Percentiles rank a stretch among this genome's conserved stretches.
These are phyloP conservation scores for Eragrostis nindensis DNA, from an alignment of 176 grass and related monocot species.

Conservation along the genomic window DNA sequence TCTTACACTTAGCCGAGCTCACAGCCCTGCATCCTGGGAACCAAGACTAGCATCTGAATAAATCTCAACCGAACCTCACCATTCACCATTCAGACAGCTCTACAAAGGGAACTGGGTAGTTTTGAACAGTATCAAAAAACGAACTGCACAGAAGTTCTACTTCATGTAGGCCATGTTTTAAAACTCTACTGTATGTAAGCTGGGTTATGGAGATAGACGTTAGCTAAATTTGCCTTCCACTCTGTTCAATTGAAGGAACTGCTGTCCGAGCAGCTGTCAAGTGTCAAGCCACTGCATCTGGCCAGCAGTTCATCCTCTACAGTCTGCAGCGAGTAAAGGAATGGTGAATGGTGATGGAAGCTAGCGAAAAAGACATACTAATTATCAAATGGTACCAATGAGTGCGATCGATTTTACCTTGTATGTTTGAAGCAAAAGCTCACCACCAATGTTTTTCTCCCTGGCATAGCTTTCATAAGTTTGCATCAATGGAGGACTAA, in stretches of 20 bases:
- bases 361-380: not conserved
- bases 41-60: not conserved
- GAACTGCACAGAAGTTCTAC: constrained; percentile 11
- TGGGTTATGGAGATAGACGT: constrained; percentile 33
- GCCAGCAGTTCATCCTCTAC: constrained; percentile 60
- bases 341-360: constrained; percentile 25
- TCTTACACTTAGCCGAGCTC: constrained; percentile 13
- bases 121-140: constrained; percentile 46
- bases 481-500: constrained; percentile 54
- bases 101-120: not conserved
- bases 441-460: constrained; percentile 49
- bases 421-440: constrained; percentile 61
- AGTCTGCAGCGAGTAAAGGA: constrained; percentile 24
- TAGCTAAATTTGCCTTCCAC: constrained; percentile 28
- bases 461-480: constrained; percentile 48
- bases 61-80: constrained; percentile 28
- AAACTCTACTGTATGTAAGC: constrained; percentile 47
- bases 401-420: constrained; percentile 41
- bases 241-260: constrained; percentile 28
- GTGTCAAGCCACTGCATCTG: constrained; percentile 55
- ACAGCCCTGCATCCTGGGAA: not conserved
- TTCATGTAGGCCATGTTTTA: constrained; percentile 34
- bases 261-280: constrained; percentile 18
- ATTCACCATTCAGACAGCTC: constrained; percentile 22
- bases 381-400: not conserved